Evolutionary conservation across 495 filamentous ascomycete species (phyloP).

Genomic region (Xylaria venustula): DNA sequence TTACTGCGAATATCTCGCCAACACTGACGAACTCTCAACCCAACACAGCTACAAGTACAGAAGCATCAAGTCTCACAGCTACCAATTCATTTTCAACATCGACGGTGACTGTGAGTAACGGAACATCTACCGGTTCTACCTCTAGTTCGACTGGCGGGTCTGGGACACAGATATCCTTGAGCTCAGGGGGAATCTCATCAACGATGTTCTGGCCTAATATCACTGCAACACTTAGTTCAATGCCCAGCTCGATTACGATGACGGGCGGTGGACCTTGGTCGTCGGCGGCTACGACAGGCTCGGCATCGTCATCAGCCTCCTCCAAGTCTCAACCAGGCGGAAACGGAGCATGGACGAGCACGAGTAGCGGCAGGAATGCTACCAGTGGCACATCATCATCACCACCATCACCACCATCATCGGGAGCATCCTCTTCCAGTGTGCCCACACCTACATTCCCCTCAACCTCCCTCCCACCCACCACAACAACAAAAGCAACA

Average conservation of each 20-base stretch:
- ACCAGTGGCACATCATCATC: background rate
- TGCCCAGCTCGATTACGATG: background rate
- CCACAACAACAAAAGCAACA: background rate
- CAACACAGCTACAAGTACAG: background rate
- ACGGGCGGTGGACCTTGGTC: background rate
- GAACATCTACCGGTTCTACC: background rate
- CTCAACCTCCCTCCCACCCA: background rate
- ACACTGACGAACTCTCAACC: slow-evolving; percentile 6
- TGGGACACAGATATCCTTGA: background rate
- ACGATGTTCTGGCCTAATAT: slow-evolving; percentile 16
- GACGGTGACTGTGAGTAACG: background rate
- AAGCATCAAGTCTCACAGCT: too few relatives aligned
- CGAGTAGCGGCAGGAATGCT: background rate
- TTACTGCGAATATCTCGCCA: background rate
- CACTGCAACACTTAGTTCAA: slow-evolving; percentile 1
- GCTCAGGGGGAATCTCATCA: background rate
- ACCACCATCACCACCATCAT: background rate
- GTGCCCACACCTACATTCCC: background rate
- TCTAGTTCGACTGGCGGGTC: background rate
- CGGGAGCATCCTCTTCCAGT: background rate
- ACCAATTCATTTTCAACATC: too few relatives aligned
- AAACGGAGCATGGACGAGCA: background rate
- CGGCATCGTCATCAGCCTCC: background rate
- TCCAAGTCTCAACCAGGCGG: background rate
- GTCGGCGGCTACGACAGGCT: background rate